phyloP scores from a whole-genome alignment of 2,329 filamentous ascomycete species.

The Catunica adiposa region DNA sequence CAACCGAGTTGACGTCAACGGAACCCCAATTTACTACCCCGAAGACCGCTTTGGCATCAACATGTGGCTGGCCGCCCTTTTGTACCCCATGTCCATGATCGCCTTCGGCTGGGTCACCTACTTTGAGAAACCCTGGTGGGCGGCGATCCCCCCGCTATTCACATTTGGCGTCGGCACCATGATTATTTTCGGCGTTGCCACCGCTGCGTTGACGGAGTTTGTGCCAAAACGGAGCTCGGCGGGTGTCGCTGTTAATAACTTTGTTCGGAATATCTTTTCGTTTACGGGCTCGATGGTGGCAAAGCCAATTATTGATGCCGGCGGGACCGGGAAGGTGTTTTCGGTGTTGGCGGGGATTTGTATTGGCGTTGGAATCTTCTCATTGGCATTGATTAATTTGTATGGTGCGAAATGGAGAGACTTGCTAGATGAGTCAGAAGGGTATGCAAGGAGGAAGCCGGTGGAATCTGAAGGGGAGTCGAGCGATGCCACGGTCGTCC shows the following conservation, averaged over 20 bases:
- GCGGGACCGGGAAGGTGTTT: constrained; percentile 63
- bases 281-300: constrained; percentile 55
- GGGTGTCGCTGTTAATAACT: constrained; percentile 69
- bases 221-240: constrained; percentile 54
- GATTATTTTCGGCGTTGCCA: constrained; percentile 60
- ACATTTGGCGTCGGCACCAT: constrained; percentile 64
- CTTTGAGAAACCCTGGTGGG: constrained; percentile 48
- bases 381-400: constrained; percentile 44
- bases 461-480: not conserved
- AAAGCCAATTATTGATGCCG: constrained; percentile 50
- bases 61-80: constrained; percentile 53
- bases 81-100: constrained; percentile 55
- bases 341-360: constrained; percentile 39
- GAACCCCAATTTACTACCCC: constrained; percentile 50
- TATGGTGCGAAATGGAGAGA: constrained; percentile 47
- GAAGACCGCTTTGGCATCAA: constrained; percentile 77
- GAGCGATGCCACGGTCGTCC: not conserved
- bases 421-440: constrained; percentile 36
- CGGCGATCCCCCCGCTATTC: constrained; percentile 48
- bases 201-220: constrained; percentile 76
- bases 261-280: constrained; percentile 61
- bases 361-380: constrained; percentile 37
- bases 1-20: constrained; percentile 48
- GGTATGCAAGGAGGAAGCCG: constrained; percentile 3
- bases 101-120: constrained; percentile 63